Evolutionary conservation across 2,329 filamentous ascomycete species (phyloP).

Genomic region (Beauveria pseudobassiana): DNA sequence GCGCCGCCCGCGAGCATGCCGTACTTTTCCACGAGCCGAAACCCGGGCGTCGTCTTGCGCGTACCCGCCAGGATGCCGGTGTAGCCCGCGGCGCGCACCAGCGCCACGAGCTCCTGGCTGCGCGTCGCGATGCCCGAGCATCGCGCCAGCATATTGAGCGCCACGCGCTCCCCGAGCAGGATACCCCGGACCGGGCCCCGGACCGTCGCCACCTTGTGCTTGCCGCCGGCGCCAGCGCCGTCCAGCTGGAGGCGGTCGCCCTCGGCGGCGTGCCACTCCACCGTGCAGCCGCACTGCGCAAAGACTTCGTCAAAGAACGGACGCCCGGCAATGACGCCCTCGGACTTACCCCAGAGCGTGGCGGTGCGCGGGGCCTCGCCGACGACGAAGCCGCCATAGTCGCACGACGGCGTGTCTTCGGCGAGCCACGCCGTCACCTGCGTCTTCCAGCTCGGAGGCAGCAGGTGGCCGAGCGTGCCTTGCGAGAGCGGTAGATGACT

Average conservation of each 20-base stretch:
- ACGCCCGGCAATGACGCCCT: conserved; percentile 78
- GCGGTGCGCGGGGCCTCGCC: conserved; percentile 59
- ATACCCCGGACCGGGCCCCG: conserved; percentile 71
- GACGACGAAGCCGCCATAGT: conserved; percentile 96
- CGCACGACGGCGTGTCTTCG: conserved; percentile 93
- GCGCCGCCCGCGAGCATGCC: conserved; percentile 92
- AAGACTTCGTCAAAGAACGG: conserved; percentile 97
- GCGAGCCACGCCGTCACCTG: conserved; percentile 79
- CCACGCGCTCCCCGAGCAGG: conserved; percentile 87
- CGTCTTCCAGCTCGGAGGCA: conserved; percentile 78
- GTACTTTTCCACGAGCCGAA: conserved; percentile 94
- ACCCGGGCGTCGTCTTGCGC: conserved; percentile 93
- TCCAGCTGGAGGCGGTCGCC: conserved; percentile 51
- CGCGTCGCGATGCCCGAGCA: conserved; percentile 86
- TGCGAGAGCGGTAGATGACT: conserved; percentile 18
- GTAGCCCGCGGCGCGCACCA: conserved; percentile 62
- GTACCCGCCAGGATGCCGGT: conserved; percentile 83
- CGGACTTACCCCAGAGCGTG: conserved; percentile 61
- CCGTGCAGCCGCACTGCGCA: conserved; percentile 78
- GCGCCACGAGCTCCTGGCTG: conserved; percentile 45
- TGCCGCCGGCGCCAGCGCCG: conserved; percentile 42
- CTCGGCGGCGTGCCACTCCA: conserved; percentile 80
- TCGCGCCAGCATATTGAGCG: conserved; percentile 80
- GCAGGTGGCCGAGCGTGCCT: conserved; percentile 56
- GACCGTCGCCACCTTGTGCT: conserved; percentile 69